Base-by-base conservation (phyloP, 2,329 filamentous ascomycete species). In the Aspergillus brunneoviolaceus region DNA sequence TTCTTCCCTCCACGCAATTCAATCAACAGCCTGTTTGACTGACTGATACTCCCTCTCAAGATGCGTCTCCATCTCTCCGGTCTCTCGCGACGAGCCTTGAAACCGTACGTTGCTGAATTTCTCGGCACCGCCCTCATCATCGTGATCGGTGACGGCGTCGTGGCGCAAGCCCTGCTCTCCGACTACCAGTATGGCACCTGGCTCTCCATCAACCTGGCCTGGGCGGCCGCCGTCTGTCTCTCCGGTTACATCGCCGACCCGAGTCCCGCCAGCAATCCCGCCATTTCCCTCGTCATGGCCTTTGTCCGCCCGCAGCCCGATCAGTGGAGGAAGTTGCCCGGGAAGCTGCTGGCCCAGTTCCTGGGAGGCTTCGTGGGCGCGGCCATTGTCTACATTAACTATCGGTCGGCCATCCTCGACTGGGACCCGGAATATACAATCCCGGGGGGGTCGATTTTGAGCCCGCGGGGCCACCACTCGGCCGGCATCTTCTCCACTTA, bases 181-280 rank as follows among this genome's bases (percentile, higher is more conserved):
- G 68, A 73, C 53, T 73, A 72, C 58, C 65, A 67, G 19, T 73
- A 73, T 53, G 71, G 71, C 57, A 73, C 71, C 55, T 73, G 71
- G 71, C 35, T 74, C 11, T 74, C 72, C 21, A 74, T 74, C 60
- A 74, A 74, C 58, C 55, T 74, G 5, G 69, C 71, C 33, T 73
- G 71, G 71, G 71, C 71, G 2, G 56, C 69, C 11, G 71, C 71
- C 0, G 71, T 73, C 31, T 67, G 62, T 49, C 62, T 73, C 7
- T 68, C 71, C 2, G 61, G 69, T 57, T 73, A 72, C 55, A 35
- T 72, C 2, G 58, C 64, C 29, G 64, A 72, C 45, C 70, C 70
- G 19, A 67, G 70, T 45, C 70, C 70, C 6, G 58, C 65, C 12
- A 72, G 70, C 51, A 72, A 73, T 39, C 70, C 70, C 0, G 69